These are phyloP conservation scores for Straminergon stramineum DNA, from an alignment of 225 moss, liverwort and hornwort species.

Conservation along the genomic window DNA sequence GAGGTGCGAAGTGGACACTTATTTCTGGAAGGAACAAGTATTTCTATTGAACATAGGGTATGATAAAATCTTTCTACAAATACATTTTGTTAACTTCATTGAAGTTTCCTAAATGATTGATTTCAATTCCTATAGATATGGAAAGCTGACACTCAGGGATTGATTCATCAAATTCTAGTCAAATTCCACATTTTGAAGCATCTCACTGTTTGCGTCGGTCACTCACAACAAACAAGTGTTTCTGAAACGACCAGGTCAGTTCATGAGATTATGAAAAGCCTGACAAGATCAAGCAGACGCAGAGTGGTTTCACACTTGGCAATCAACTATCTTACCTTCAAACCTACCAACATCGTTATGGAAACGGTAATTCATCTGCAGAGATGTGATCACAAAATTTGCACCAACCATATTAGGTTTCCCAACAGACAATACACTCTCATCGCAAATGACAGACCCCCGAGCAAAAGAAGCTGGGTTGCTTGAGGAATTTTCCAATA, in stretches of 20 bases:
- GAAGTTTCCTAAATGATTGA: background rate
- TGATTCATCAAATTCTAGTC: background rate
- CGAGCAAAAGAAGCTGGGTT: background rate
- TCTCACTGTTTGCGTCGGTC: background rate
- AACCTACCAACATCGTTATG: slow-evolving; percentile 31
- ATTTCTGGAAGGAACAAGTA: background rate
- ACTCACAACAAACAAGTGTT: background rate
- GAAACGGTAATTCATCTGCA: slow-evolving; percentile 42
- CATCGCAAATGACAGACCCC: background rate
- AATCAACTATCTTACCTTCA: slow-evolving; percentile 33
- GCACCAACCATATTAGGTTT: background rate
- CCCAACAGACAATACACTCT: background rate
- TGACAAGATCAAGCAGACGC: background rate
- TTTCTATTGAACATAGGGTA: background rate
- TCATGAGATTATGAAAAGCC: background rate
- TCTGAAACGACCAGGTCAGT: background rate
- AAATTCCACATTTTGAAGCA: background rate
- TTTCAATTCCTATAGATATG: background rate
- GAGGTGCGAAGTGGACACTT: background rate
- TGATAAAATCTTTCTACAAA: background rate
- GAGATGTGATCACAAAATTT: background rate
- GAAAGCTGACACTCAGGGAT: background rate
- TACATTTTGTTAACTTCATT: background rate
- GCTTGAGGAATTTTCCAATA: background rate
- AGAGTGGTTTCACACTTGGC: background rate